Percentiles rank a stretch among this genome's conserved stretches.
Evolutionary conservation across 2,329 filamentous ascomycete species (phyloP).

Genomic region (Calonectria crousiana): DNA sequence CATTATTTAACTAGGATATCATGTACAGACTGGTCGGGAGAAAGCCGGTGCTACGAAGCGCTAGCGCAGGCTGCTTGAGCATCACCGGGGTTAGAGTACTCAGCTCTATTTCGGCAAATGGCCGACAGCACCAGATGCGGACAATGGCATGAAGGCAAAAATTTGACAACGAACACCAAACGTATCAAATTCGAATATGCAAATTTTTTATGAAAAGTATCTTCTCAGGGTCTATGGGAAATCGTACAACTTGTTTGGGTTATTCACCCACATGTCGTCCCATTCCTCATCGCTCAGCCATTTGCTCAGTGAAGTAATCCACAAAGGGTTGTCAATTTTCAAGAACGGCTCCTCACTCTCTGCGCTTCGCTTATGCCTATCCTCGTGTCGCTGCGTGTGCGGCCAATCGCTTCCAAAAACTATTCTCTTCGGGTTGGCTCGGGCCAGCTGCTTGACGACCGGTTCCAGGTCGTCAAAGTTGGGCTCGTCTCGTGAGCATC

Average conservation of each 20-base stretch:
- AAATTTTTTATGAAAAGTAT: not conserved
- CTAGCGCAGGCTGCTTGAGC: not conserved
- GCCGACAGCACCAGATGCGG: not conserved
- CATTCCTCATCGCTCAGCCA: conserved; percentile 21
- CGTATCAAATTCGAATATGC: not conserved
- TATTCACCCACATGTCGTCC: conserved; percentile 25
- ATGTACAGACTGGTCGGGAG: not conserved
- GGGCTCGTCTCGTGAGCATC: conserved; percentile 16
- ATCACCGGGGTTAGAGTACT: not conserved
- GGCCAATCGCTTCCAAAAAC: conserved; percentile 25
- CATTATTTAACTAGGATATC: not conserved
- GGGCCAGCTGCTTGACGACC: conserved; percentile 19
- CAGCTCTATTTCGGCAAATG: not conserved
- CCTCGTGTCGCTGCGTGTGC: conserved; percentile 22
- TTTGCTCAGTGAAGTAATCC: conserved; percentile 12
- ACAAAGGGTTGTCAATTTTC: conserved; percentile 14
- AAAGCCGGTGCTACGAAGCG: not conserved
- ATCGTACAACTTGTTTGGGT: conserved; percentile 17
- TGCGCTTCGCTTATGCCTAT: conserved; percentile 8
- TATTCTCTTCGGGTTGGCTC: conserved; percentile 19
- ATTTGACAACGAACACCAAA: not conserved
- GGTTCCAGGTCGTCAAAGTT: conserved; percentile 14
- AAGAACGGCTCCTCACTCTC: conserved; percentile 12
- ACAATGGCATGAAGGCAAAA: not conserved
- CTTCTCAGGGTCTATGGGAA: not conserved